These are phyloP conservation scores for Rosa persica DNA, from an alignment of 306 rosid genomes.

Conservation along the genomic window DNA sequence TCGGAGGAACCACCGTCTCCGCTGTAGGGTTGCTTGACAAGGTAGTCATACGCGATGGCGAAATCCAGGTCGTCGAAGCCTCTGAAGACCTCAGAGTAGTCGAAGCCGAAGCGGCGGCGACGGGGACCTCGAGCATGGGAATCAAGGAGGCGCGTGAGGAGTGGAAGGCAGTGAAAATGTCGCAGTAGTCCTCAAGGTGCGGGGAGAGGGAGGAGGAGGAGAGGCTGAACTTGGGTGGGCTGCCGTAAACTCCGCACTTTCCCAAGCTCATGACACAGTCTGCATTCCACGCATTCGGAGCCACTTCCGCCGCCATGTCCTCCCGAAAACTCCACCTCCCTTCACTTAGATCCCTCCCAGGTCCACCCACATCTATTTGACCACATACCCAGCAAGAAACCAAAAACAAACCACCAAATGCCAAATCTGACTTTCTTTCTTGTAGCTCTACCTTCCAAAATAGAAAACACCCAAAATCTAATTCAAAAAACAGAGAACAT, in stretches of 20 bases:
- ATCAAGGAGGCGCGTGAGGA: constrained; percentile 75
- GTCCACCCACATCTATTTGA: too few species aligned
- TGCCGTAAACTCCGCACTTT: constrained; percentile 48
- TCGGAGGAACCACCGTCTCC: constrained; percentile 43
- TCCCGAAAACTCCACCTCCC: too few species aligned
- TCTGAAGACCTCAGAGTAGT: constrained; percentile 75
- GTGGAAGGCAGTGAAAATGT: constrained; percentile 78
- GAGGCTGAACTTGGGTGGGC: constrained; percentile 69
- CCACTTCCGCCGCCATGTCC: too few species aligned
- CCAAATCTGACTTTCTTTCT: too few species aligned
- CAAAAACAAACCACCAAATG: too few species aligned
- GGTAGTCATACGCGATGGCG: constrained; percentile 58
- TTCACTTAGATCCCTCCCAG: too few species aligned
- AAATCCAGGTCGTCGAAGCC: constrained; percentile 56
- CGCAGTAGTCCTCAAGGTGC: constrained; percentile 82
- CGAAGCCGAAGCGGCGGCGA: constrained; percentile 46
- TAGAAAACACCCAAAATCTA: too few species aligned
- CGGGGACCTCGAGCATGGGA: constrained; percentile 84
- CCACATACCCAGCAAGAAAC: too few species aligned
- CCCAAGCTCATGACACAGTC: too few species aligned
- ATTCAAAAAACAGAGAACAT: too few species aligned
- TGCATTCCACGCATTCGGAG: too few species aligned
- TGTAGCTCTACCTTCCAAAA: too few species aligned
- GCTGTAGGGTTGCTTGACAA: constrained; percentile 40
- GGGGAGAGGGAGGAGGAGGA: constrained; percentile 58